Evolutionary conservation across 2,329 filamentous ascomycete genomes (phyloP).

Genomic region (Pseudopithomyces chartarum): DNA sequence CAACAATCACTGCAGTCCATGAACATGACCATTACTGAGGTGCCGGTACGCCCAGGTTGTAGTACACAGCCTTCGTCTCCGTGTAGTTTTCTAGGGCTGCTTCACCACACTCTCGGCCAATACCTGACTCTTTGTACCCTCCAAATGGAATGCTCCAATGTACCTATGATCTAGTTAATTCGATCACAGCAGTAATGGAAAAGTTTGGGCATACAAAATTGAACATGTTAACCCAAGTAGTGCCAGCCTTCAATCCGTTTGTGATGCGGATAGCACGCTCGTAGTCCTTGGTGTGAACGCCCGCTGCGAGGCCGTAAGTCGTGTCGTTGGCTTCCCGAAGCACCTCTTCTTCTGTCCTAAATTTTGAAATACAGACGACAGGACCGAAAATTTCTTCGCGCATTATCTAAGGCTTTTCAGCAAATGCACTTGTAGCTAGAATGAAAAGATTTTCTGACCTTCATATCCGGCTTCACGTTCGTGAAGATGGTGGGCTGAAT

Average conservation of each 20-base stretch:
- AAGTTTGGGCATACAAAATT: not conserved
- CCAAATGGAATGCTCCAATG: conserved; percentile 58
- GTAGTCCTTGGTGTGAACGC: conserved; percentile 75
- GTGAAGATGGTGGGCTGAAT: conserved; percentile 82
- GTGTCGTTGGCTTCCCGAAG: conserved; percentile 73
- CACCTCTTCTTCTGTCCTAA: conserved; percentile 74
- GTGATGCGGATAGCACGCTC: conserved; percentile 79
- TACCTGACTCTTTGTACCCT: conserved; percentile 62
- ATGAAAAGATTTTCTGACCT: not conserved
- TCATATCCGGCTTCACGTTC: conserved; percentile 62
- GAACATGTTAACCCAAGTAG: conserved; percentile 63
- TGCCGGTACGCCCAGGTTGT: not conserved
- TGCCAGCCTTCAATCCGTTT: conserved; percentile 71
- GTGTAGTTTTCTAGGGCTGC: conserved; percentile 5
- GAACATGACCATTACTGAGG: too few species aligned
- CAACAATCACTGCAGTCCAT: too few species aligned
- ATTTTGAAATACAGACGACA: conserved; percentile 74
- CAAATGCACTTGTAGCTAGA: too few species aligned
- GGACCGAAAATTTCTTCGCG: conserved; percentile 85
- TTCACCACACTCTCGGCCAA: conserved; percentile 61
- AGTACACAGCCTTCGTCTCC: conserved; percentile 6
- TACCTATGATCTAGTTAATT: too few species aligned
- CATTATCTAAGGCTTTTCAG: conserved; percentile 48
- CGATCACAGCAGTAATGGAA: too few species aligned
- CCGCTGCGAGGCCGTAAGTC: conserved; percentile 77